phyloP scores from a whole-genome alignment of 1,284 basidiomycete genomes.

The Fomitiporia mediterranea region DNA sequence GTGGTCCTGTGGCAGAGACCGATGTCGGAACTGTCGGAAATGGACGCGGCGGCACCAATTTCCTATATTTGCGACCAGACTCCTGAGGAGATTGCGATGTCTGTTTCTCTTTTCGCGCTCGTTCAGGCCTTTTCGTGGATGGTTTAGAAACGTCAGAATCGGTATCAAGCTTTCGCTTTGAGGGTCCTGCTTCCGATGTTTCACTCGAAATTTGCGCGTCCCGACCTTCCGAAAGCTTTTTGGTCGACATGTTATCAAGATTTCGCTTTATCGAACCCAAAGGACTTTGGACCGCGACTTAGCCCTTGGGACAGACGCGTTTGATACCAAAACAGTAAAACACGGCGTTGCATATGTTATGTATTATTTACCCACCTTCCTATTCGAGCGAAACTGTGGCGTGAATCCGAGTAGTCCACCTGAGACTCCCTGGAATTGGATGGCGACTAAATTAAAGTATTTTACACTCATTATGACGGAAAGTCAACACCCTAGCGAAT shows the following conservation, averaged over 20 bases:
- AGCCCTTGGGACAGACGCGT: not conserved
- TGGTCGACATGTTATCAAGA: not conserved
- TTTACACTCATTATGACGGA: not conserved
- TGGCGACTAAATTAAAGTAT: not conserved
- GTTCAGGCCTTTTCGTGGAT: not conserved
- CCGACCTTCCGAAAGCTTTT: not conserved
- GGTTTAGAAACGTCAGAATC: not conserved
- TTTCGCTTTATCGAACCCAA: not conserved
- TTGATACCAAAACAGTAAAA: too few relatives aligned
- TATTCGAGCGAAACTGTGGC: not conserved
- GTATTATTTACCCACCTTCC: conserved; percentile 1
- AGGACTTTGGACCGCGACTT: not conserved
- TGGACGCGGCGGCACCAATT: conserved; percentile 66
- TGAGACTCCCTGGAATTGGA: not conserved
- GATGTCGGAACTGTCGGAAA: conserved; percentile 72
- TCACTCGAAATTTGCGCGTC: not conserved
- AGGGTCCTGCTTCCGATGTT: not conserved
- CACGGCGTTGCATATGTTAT: not conserved
- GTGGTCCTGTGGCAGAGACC: conserved; percentile 76
- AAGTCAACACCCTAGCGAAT: not conserved
- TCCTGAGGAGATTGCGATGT: not conserved
- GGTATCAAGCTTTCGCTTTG: not conserved
- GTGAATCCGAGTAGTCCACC: not conserved
- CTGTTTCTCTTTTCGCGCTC: not conserved
- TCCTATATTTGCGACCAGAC: conserved; percentile 41